A percentile compares a stretch with the other conserved stretches of the same genome.
Conservation (phyloP, 2,329 filamentous ascomycete genomes). For the Pseudogymnoascus sp. region DNA sequence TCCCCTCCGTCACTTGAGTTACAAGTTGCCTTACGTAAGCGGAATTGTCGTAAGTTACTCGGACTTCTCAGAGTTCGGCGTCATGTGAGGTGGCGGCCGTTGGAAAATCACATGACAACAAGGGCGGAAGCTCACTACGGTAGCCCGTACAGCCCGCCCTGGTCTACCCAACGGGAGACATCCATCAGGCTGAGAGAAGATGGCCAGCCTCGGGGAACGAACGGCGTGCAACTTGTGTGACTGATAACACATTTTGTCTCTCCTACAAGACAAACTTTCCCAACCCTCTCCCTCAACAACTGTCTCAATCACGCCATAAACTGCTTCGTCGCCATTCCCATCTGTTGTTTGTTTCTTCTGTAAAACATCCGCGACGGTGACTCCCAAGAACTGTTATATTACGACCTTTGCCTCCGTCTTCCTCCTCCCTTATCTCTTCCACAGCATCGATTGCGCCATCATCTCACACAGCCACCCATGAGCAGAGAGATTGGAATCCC, state of each 20-base stretch:
- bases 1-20: constrained; percentile 5
- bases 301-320: constrained; percentile 7
- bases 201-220: constrained; percentile 2
- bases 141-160: background rate
- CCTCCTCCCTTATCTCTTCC: constrained; percentile 5
- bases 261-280: background rate
- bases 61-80: background rate
- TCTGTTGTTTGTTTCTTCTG: background rate
- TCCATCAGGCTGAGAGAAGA: background rate
- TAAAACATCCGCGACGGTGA: background rate
- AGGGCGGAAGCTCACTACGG: background rate
- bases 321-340: background rate
- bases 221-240: background rate
- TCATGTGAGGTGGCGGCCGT: background rate
- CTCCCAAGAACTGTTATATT: background rate
- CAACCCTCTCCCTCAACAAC: background rate
- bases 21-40: constrained; percentile 4
- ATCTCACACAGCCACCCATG: background rate
- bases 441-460: constrained; percentile 6
- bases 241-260: constrained; percentile 6
- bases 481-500: background rate
- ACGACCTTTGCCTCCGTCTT: background rate
- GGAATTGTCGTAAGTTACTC: background rate
- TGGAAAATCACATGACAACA: background rate
- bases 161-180: background rate